These are phyloP conservation scores for Lantana camara DNA, from an alignment of 257 asterid genomes.

Conservation along the genomic window DNA sequence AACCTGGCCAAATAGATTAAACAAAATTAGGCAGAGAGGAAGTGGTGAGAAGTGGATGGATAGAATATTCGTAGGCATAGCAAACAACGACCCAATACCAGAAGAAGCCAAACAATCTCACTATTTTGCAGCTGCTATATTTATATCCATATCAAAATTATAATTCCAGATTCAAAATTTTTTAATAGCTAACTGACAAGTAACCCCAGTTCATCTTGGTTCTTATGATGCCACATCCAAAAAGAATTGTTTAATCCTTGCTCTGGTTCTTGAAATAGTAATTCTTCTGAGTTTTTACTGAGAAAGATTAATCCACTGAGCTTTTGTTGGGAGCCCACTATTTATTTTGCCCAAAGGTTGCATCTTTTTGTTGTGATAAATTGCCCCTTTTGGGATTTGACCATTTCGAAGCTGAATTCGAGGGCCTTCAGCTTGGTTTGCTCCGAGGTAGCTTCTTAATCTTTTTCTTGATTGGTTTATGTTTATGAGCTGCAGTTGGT, in stretches of 20 bases:
- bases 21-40: background rate
- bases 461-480: background rate
- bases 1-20: background rate
- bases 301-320: background rate
- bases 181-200: slow-evolving; percentile 6
- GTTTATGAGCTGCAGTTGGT: slow-evolving; percentile 6
- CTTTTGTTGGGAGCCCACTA: background rate
- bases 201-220: slow-evolving; percentile 15
- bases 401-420: background rate
- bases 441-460: slow-evolving; percentile 12
- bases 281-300: background rate
- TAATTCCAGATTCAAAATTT: background rate
- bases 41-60: slow-evolving; percentile 18
- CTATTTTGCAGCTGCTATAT: slow-evolving; percentile 18
- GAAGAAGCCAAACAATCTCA: slow-evolving; percentile 33
- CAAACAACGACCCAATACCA: slow-evolving; percentile 19
- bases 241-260: background rate
- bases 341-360: slow-evolving; percentile 19
- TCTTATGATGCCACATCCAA: slow-evolving; percentile 28
- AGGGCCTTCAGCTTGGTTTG: background rate
- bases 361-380: slow-evolving; percentile 10
- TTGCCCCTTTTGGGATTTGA: slow-evolving; percentile 6
- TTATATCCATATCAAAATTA: slow-evolving; percentile 1
- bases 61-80: slow-evolving; percentile 35
- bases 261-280: background rate